Base-by-base conservation (phyloP, 495 filamentous ascomycete species). In the Aspergillus haitiensis region DNA sequence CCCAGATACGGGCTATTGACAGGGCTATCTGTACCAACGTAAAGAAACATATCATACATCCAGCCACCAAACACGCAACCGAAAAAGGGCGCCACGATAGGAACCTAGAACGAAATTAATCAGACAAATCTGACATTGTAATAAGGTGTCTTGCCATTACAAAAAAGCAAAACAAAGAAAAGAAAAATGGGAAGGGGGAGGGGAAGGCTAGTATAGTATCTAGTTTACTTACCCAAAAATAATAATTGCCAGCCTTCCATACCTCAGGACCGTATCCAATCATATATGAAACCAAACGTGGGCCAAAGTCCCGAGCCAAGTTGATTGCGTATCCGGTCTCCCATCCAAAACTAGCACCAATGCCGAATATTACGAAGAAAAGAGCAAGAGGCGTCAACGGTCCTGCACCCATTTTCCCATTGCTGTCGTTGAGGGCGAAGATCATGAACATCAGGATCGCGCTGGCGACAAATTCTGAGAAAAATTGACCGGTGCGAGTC, bases 311-410 rank as follows among this genome's bases (percentile, higher is more conserved):
- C 51, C 86, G 67, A 2, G 86, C 86, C 18, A 85, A 69, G 63
- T 88, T 88, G 37, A 88, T 86, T 6, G 86, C 84, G 69, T 86
- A 88, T 2, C 85, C 86, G 5, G 86, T 88, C 65, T 88, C 84
- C 80, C 82, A 88, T 33, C 86, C 86, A 70, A 86, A 88, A 64
- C 85, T 86, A 46, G 84, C 82, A 15, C 84, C 86, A 21, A 88
- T 79, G 3, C 85, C 85, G 65, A 86, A 87, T 42, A 88, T 79
- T 15, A 86, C 69, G 63, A 88, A 88, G 69, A 88, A 85, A 5
- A 88, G 70, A 0, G 67, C 78, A 10, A 89, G 70, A 0, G 86
- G 85, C 5, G 78, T 77, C 33, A 85, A 55, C 13, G 72, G 58
- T 4, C 81, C 74, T 6, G 81, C 74, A 0, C 78, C 82, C 8